Evolutionary conservation across 108 stramenopile species (phyloP).

Genomic region (Poteriospumella lacustris): DNA sequence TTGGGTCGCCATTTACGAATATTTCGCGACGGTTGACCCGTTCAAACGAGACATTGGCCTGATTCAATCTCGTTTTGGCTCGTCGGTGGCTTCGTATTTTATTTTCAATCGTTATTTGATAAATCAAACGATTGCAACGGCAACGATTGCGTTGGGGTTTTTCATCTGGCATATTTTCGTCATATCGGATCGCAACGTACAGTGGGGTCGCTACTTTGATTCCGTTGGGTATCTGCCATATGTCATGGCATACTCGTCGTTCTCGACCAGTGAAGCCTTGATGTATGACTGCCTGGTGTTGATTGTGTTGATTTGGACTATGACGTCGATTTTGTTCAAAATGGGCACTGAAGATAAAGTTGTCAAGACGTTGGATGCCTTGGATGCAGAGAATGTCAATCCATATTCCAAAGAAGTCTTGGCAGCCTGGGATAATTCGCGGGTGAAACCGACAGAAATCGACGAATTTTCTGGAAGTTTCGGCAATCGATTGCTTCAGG

Average conservation of each 20-base stretch:
- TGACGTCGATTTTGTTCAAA: not conserved
- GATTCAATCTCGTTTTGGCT: slow-evolving; percentile 1
- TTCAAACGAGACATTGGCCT: not conserved
- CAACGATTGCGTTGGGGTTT: not conserved
- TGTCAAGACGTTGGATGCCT: not conserved
- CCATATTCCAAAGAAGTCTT: slow-evolving; percentile 4
- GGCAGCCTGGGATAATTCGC: not conserved
- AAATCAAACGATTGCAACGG: not conserved
- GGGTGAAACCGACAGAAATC: not conserved
- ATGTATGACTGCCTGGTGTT: not conserved
- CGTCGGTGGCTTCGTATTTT: not conserved
- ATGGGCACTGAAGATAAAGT: not conserved
- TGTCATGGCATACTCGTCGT: slow-evolving; percentile 2
- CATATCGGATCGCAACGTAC: not conserved
- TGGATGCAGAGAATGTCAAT: not conserved
- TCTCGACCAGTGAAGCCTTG: not conserved
- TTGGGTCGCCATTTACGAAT: not conserved
- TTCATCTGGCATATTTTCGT: not conserved
- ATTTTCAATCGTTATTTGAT: not conserved
- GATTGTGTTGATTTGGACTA: not conserved
- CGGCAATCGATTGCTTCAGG: not conserved
- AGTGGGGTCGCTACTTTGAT: not conserved
- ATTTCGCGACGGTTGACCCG: not conserved
- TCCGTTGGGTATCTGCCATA: not conserved
- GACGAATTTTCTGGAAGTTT: not conserved